Conservation (phyloP, 208 protist genomes). For the Acanthamoeba lenticulata region DNA sequence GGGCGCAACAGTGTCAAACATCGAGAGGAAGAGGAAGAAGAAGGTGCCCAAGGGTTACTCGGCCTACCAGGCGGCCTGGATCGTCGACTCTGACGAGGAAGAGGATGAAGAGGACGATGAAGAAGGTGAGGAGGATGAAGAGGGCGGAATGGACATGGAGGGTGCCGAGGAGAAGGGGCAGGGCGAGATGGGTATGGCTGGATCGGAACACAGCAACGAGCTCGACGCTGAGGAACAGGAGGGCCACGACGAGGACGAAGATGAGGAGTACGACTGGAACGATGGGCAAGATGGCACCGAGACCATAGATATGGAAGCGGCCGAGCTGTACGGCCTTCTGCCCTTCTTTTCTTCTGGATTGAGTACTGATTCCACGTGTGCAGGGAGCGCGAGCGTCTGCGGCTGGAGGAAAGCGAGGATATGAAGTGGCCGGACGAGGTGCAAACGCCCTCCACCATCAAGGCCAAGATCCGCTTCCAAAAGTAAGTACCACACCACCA, state of each 20-base stretch:
- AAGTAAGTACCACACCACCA: slow-evolving; percentile 71
- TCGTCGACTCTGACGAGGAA: slow-evolving; percentile 76
- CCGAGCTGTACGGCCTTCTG: slow-evolving; percentile 53
- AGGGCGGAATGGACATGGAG: slow-evolving; percentile 62
- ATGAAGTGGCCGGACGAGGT: slow-evolving; percentile 90
- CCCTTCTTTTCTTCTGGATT: slow-evolving; percentile 45
- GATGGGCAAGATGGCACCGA: slow-evolving; percentile 25
- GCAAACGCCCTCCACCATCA: slow-evolving; percentile 82
- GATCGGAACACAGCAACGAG: neutral
- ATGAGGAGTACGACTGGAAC: slow-evolving; percentile 67
- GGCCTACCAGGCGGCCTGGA: slow-evolving; percentile 86
- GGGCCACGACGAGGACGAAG: slow-evolving; percentile 56
- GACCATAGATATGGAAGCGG: slow-evolving; percentile 62
- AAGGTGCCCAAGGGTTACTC: slow-evolving; percentile 84
- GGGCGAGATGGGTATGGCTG: neutral
- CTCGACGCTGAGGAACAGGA: neutral
- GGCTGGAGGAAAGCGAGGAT: slow-evolving; percentile 81
- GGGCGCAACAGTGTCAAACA: neutral
- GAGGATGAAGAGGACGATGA: slow-evolving; percentile 75
- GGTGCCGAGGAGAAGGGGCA: neutral
- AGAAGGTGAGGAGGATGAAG: slow-evolving; percentile 68
- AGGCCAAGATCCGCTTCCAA: slow-evolving; percentile 83
- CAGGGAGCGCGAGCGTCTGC: slow-evolving; percentile 70
- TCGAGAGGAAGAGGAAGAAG: slow-evolving; percentile 16
- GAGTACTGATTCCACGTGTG: slow-evolving; percentile 81